phyloP scores from a whole-genome alignment of 148 eudicot species.

The Rhododendron mucronatum region DNA sequence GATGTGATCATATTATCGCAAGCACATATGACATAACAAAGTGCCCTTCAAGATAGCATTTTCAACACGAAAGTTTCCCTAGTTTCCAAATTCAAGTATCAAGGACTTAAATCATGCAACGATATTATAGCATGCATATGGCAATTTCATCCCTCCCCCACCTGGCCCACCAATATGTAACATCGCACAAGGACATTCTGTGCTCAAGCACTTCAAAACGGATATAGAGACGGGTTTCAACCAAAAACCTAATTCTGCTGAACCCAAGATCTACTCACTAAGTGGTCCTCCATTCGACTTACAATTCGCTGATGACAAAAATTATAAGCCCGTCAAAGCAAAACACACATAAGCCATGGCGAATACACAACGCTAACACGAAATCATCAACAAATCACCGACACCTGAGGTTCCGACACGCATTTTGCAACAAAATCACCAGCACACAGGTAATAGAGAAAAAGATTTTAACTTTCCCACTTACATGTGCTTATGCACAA shows the following conservation, averaged over 20 bases:
- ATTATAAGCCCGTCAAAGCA: not conserved
- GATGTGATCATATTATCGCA: not conserved
- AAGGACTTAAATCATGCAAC: not conserved
- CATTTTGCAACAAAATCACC: too few species aligned
- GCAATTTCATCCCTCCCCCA: not conserved
- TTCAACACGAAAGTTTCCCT: not conserved
- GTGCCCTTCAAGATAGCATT: not conserved
- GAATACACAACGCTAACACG: too few species aligned
- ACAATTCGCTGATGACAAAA: not conserved
- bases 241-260: not conserved
- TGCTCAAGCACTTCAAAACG: not conserved
- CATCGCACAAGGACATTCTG: not conserved
- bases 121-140: not conserved
- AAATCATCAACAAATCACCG: too few species aligned
- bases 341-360: not conserved
- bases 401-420: too few species aligned
- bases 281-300: not conserved
- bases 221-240: not conserved
- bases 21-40: not conserved
- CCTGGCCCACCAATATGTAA: not conserved
- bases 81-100: not conserved
- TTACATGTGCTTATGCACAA: not conserved
- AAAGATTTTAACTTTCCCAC: not conserved
- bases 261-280: not conserved
- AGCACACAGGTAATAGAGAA: too few species aligned